Evolutionary conservation across 306 rosid species (phyloP), one percentile per base, ranked within the genome.

Genomic region (Trichosanthes cucumerina): DNA sequence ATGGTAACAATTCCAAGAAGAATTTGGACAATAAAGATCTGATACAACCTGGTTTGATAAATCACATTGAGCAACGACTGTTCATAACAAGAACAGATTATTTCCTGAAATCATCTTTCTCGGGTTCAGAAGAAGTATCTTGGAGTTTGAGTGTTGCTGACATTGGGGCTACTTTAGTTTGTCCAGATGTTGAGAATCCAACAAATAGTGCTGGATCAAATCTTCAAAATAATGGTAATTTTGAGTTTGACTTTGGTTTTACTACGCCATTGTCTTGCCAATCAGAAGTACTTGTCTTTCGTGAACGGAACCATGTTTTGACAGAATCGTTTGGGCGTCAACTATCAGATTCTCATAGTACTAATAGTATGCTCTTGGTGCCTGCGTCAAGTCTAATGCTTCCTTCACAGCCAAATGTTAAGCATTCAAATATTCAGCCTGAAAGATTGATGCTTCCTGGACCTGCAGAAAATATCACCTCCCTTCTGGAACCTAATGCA

Each of bases 91-190:
- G 95, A 79, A 91, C 90, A 52, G 97, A 93, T 85, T 93, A 90
- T 90, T 64, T 71, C 33, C 75, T 93, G 62, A 63, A 79, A 77
- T 86, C 91, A 13, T 81, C 81, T 75, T 64, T 72, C 64, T 86
- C 92, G 2, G 82, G 62, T 78, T 86, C 93, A 4, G 85, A 84
- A 44, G 74, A 78, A 75, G 84, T 88, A 62, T 79, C 87, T 24
- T 93, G 98, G 98, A 90, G 82, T 81, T 79, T 87, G 91, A 79
- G 85, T 9, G 79, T 90, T 59, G 85, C 90, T 52, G 96, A 91
- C 70, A 81, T 93, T 76, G 84, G 83, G 79, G 97, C 93, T 62
- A 80, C 89, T 60, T 84, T 87, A 36, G 82, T 80, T 34, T 91
- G 97, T 76, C 84, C 84, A 53, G 89, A 83, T 72, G 49, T 66